Base-by-base conservation (phyloP, 2,329 filamentous ascomycete genomes). In the Ophiocordyceps camponoti-leonardi region DNA sequence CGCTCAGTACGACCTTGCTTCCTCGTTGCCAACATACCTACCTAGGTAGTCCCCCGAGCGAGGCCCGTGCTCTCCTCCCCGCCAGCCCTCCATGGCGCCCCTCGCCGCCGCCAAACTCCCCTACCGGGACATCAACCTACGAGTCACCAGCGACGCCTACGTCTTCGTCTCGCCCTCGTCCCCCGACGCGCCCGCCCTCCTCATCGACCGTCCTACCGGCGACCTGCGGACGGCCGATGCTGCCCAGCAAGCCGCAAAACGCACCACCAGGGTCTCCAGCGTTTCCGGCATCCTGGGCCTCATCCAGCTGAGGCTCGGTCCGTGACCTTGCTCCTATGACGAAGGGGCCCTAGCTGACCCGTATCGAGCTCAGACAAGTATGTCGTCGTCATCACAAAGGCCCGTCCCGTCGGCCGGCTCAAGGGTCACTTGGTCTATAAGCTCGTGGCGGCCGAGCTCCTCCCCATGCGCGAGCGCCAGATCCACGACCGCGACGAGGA, bases 341-440 rank as follows among this genome's bases (percentile, higher is more conserved):
- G 19, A 23, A 28, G 3, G n/a, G 14, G n/a, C 39, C 39, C n/a
- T 18, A 16, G 2, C n/a, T 41, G 30, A 42, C 28, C n/a, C n/a
- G 23, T 45, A 5, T 39, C n/a, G n/a, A 39, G 33, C 30, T 20
- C 54, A 77, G 77, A 98, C 72, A 96, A 94, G 65, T 98, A 98
- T 73, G 82, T 94, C 58, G 84, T 98, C 59, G 76, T 94, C 58
- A 94, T 98, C 62, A 95, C 85, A 54, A 96, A 98, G 66, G 85
- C 87, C 46, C 79, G 88, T 59, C 83, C 87, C 35, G 79, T 96
- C 64, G 92, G 90, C 49, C 79, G 88, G 46, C 75, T 98, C 53
- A 92, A 90, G 65, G 92, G 92, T 50, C 86, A 98, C 63, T 93
- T 92, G 79, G 79, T 96, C 26, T 96, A 96, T 75, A 93, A 86